Evolutionary conservation across 2,329 filamentous ascomycete genomes (phyloP), one percentile per base, ranked within the genome.

Genomic region (Colletotrichum kahawae): DNA sequence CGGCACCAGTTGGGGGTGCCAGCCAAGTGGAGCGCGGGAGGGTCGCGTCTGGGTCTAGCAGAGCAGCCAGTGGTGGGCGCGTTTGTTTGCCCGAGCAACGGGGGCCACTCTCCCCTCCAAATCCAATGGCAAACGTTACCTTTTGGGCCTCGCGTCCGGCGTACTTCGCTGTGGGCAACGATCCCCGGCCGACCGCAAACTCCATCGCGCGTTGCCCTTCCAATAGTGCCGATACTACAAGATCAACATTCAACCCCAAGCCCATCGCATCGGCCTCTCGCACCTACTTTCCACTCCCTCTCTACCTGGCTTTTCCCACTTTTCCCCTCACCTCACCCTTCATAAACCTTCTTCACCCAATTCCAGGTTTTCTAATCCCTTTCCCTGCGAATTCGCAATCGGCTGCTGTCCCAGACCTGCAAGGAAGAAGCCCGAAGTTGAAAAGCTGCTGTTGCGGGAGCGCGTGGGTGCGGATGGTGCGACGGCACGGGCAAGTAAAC

Each of bases 51-150:
- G 70, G 65, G 65, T 38, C n/a, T 14, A 24, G 60, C 33, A 36
- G 33, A 5, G 36, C 36, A 51, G 21, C 34, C 24, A 29, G 54
- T 67, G 36, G 59, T 60, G 71, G 67, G 51, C 71, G 67, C 31
- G 69, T 72, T 72, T 72, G 73, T 72, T 75, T 75, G 73, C 56
- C 69, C 56, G 73, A 75, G 73, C 73, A 75, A 75, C 73, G 66
- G 67, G 34, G 48, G 59, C 67, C 36, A 56, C 54, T 51, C 33
- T 54, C 48, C 14, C 70, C 70, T 36, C 31, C n/a, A 7, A 27
- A 16, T 29, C 36, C 21, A 60, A 33, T 21, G 59, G n/a, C 29
- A 33, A 34, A 51, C 34, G 36, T 14, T 59, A 31, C 24, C 24
- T 59, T 29, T 48, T 48, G n/a, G 43, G 43, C 43, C 43, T 48